phyloP scores from a whole-genome alignment of 2,329 filamentous ascomycete genomes.

The Ceratocystis smalleyi region DNA sequence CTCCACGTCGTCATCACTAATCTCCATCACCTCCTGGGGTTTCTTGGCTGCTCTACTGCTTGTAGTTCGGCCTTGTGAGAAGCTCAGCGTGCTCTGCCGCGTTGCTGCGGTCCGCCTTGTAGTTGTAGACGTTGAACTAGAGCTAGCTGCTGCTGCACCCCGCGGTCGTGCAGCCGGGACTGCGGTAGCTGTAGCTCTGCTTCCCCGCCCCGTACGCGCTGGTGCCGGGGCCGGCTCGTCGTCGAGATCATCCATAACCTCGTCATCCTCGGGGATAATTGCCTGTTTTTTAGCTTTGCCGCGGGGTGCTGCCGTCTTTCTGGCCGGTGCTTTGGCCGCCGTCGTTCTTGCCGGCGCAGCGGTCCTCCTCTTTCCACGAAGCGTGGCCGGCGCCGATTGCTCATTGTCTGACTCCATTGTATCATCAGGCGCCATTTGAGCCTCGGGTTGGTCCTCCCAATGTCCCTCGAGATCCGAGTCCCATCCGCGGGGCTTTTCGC shows the following conservation, averaged over 20 bases:
- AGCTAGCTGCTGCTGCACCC: conserved; percentile 8
- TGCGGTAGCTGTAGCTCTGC: neutral
- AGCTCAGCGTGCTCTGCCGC: conserved; percentile 36
- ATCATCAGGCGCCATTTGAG: conserved; percentile 33
- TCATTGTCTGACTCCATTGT: conserved; percentile 25
- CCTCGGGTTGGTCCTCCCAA: conserved; percentile 68
- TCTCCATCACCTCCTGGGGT: conserved; percentile 37
- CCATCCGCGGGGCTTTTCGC: conserved; percentile 58
- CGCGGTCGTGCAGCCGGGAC: conserved; percentile 17
- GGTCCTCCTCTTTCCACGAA: conserved; percentile 8
- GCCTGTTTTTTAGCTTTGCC: conserved; percentile 26
- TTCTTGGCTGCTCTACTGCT: conserved; percentile 21
- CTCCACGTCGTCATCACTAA: conserved; percentile 51
- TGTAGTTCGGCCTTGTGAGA: conserved; percentile 27
- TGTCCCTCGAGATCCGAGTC: conserved; percentile 77
- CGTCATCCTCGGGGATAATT: conserved; percentile 26
- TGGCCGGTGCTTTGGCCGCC: conserved; percentile 28
- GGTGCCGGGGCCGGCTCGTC: conserved; percentile 23
- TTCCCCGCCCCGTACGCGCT: neutral
- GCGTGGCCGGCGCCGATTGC: conserved; percentile 18
- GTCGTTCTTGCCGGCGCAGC: conserved; percentile 20
- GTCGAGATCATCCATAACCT: conserved; percentile 39
- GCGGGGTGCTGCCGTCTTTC: conserved; percentile 29
- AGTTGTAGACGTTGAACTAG: conserved; percentile 20
- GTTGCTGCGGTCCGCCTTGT: conserved; percentile 21